phyloP scores from a whole-genome alignment of 495 filamentous ascomycete genomes.

The Penicillium soppii region DNA sequence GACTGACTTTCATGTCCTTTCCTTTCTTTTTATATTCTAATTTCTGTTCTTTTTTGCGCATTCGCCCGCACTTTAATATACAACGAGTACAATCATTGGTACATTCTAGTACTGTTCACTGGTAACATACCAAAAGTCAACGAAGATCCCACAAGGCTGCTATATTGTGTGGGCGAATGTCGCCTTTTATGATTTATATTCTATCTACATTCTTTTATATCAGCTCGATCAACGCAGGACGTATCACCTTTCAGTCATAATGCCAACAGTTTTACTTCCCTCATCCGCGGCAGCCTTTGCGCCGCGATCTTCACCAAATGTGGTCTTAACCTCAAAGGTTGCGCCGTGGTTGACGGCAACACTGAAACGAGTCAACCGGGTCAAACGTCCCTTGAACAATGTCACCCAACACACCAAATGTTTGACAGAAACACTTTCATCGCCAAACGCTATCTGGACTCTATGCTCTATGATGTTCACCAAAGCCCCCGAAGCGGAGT shows the following conservation, averaged over 20 bases:
- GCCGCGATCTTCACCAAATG: constrained; percentile 89
- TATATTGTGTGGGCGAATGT: constrained; percentile 48
- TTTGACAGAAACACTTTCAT: constrained; percentile 93
- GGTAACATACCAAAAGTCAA: constrained; percentile 24
- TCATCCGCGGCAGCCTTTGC: constrained; percentile 97
- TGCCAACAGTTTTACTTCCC: constrained; percentile 90
- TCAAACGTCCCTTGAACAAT: constrained; percentile 98
- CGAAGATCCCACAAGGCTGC: constrained; percentile 12
- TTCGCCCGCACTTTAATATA: constrained; percentile 50
- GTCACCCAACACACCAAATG: constrained; percentile 95
- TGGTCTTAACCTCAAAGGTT: constrained; percentile 90
- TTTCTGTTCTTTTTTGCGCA: constrained; percentile 46
- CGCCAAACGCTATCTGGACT: constrained; percentile 91
- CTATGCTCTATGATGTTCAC: constrained; percentile 90
- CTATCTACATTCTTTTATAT: constrained; percentile 34
- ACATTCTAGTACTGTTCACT: no score
- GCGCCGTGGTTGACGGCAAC: constrained; percentile 98
- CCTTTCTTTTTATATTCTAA: constrained; percentile 54
- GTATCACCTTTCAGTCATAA: constrained; percentile 50
- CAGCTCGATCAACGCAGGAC: constrained; percentile 23
- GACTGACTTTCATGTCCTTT: constrained; percentile 39
- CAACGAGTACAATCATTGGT: constrained; percentile 17
- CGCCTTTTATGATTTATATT: constrained; percentile 40
- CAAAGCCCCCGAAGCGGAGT: constrained; percentile 85
- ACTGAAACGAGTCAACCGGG: constrained; percentile 92